Evolutionary conservation across 2,329 filamentous ascomycete species (phyloP), one percentile per base, ranked within the genome.

Genomic region (Leptographium wingfieldii): DNA sequence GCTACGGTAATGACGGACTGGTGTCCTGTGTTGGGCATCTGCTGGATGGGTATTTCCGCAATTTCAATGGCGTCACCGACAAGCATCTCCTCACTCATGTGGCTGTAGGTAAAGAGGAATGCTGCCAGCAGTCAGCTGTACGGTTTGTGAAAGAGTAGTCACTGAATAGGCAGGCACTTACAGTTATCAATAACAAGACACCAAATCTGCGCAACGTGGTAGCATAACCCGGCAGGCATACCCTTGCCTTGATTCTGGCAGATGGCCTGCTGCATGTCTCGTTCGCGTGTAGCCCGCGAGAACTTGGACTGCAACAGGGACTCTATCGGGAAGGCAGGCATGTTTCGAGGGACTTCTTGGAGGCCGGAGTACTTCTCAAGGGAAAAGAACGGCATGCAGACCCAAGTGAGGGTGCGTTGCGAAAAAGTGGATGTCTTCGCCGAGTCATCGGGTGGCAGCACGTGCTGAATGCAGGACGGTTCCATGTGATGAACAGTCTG

Each of bases 201-300:
- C 77, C 77, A 80, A 11, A 78, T 59, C 63, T 80, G 77, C 1
- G 73, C 68, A 52, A 79, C 73, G 59, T 80, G 76, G 60, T 77
- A 79, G 58, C 76, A 79, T 22, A 72, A 65, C 2, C 69, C 71
- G 12, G 68, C 63, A 0, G 69, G 69, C 3, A 69, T 70, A 49
- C 69, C 68, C 1, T 69, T 69, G 16, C 73, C 66, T 22, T 22
- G 22, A 22, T 22, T 22, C 58, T 72, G 71, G 57, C 76, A 73
- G 9, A 78, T 72, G 3, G 74, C 77, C 63, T 79, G 77, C 29
- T 72, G 67, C 73, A 78, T 73, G 48, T 79, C 77, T 57, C 77
- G 68, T 35, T 72, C 68, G 33, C 69, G 66, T 3, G 67, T 66
- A 9, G 69, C 72, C 4, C 73, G 68, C 1, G 75, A 74, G 61